These are phyloP conservation scores for Apostasia ramifera DNA, from an alignment of 106 monocot species.

Conservation along the genomic window DNA sequence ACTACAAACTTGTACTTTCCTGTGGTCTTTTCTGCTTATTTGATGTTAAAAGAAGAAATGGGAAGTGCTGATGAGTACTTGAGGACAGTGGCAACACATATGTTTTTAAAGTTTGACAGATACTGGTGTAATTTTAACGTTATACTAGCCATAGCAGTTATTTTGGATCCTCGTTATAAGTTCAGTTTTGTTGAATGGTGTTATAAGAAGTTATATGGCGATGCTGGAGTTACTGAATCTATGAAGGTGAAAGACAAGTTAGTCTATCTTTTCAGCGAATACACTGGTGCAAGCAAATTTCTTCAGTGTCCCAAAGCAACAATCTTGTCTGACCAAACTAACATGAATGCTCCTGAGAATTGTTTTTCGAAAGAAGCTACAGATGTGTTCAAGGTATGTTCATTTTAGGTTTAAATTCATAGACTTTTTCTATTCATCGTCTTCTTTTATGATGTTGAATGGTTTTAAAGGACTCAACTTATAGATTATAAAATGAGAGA, in stretches of 20 bases:
- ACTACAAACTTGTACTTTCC: constrained; percentile 13
- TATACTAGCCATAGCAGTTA: constrained; percentile 4
- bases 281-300: not conserved
- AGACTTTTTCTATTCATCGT: not conserved
- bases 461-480: too few species aligned
- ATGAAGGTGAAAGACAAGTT: constrained; percentile 1
- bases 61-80: constrained; percentile 2
- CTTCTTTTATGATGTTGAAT: too few species aligned
- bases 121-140: constrained; percentile 1
- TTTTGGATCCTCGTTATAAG: constrained; percentile 8
- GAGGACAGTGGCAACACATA: not conserved
- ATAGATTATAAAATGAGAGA: too few species aligned
- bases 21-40: not conserved
- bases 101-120: constrained; percentile 1
- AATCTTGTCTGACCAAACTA: not conserved
- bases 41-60: not conserved
- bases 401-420: not conserved
- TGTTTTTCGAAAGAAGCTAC: not conserved
- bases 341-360: not conserved
- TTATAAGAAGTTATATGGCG: constrained; percentile 3
- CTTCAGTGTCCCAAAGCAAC: not conserved
- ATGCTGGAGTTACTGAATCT: not conserved
- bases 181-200: constrained; percentile 3
- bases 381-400: constrained; percentile 8
- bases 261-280: not conserved